These are phyloP conservation scores for Tylopilus balloui DNA, from an alignment of 768 basidiomycete species.

Conservation along the genomic window DNA sequence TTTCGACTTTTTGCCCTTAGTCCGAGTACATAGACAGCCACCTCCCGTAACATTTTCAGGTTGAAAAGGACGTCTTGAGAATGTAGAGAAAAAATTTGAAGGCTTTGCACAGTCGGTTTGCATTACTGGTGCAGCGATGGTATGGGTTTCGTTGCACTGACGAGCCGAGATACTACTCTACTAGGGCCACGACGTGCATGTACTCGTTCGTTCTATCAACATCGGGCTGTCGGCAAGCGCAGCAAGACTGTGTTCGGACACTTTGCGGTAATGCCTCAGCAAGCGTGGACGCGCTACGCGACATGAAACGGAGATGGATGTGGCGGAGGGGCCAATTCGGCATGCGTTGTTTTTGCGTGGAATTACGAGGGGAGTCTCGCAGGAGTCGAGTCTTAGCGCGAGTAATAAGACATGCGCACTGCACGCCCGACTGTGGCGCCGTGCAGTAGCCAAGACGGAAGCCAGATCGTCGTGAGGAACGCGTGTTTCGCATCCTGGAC, in stretches of 20 bases:
- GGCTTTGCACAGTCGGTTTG: too few relatives aligned
- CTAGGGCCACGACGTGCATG: too few relatives aligned
- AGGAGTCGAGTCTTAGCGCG: background rate
- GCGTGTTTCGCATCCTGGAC: conserved; percentile 12
- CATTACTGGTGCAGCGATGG: too few relatives aligned
- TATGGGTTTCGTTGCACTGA: background rate
- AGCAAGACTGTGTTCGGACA: too few relatives aligned
- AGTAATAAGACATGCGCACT: conserved; percentile 14
- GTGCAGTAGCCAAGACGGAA: background rate
- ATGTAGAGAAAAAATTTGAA: too few relatives aligned
- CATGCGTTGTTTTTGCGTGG: background rate
- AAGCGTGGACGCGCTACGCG: conserved; percentile 1
- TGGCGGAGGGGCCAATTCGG: background rate
- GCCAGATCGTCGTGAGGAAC: background rate
- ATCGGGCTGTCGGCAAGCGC: background rate
- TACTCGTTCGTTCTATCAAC: background rate
- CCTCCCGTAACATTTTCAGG: too few relatives aligned
- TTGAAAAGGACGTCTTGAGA: too few relatives aligned
- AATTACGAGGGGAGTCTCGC: background rate
- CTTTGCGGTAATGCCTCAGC: background rate
- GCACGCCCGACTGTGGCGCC: conserved; percentile 4
- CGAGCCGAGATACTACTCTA: background rate
- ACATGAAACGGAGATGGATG: conserved; percentile 9
- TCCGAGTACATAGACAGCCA: too few relatives aligned
- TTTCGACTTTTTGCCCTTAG: too few relatives aligned